Evolutionary conservation across 2,329 filamentous ascomycete genomes (phyloP), one percentile per base, ranked within the genome.

Genomic region (Cytospora paraplurivora): DNA sequence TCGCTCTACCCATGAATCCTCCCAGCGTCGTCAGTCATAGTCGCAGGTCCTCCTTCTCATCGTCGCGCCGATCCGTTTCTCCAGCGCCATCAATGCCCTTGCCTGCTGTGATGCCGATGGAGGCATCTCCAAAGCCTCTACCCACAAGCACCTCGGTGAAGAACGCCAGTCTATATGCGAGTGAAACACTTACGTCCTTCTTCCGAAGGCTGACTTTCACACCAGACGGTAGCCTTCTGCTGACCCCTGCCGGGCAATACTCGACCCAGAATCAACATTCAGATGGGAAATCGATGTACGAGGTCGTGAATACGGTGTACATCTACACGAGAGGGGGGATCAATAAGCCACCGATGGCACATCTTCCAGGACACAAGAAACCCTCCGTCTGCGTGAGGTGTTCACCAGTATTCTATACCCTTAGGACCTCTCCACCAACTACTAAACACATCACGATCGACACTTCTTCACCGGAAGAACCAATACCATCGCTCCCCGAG

Each of bases 311-410:
- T 73, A 99, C 95, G 0, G 96, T 99, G 27, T 99, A 99, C 76
- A 95, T 99, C 60, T 99, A 99, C 76, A 97, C 94, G 0, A 85
- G 95, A 70, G 95, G 93, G 35, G 95, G 95, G 32, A 92, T 99
- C 72, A 98, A 97, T 78, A 97, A 96, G 74, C 93, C 95, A 1
- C 95, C 95, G 2, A 90, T 98, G 63, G 93, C 94, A 7, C 95
- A 98, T 76, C 83, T 99, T 7, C 95, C 95, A 0, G 95, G 95
- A 1, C 94, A 98, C 77, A 99, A 97, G 81, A 99, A 99, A 76
- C 95, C 95, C 0, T 98, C 95, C 0, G 92, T 99, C 12, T 95
- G 93, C 1, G 92, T 99, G 65, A 92, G 92, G 72, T 99, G 95
- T 74, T 99, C 94, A 15, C 95, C 95, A 0, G 78, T 96, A 32